Conservation (phyloP, 2,329 filamentous ascomycete genomes). For the Neonectria ditissima region DNA sequence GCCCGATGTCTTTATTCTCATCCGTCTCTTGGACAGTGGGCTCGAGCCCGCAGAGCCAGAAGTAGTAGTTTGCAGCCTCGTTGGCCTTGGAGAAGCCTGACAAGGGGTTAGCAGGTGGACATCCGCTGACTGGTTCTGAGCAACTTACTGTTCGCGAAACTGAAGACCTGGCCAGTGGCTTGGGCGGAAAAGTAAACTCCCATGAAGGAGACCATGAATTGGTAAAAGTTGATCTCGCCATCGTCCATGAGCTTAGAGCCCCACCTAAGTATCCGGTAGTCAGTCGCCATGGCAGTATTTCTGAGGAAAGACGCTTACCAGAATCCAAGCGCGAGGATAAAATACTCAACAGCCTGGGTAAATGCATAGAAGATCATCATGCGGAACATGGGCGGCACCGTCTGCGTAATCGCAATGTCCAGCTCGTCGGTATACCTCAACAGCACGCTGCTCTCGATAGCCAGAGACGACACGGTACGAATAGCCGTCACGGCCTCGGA, state of each 20-base stretch:
- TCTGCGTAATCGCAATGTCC: conserved; percentile 40
- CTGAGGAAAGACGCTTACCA: conserved; percentile 40
- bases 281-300: background rate
- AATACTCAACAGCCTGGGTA: conserved; percentile 50
- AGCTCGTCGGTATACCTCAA: conserved; percentile 45
- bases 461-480: conserved; percentile 54
- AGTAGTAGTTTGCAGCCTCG: conserved; percentile 61
- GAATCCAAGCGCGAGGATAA: conserved; percentile 53
- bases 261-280: conserved; percentile 35
- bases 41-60: conserved; percentile 52
- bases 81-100: conserved; percentile 61
- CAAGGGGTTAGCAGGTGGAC: background rate
- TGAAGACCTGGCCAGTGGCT: conserved; percentile 52
- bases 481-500: conserved; percentile 55
- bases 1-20: conserved; percentile 7
- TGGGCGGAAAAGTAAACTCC: conserved; percentile 58
- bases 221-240: conserved; percentile 63
- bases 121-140: rapidly evolving
- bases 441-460: conserved; percentile 51
- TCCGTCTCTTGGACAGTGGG: conserved; percentile 21
- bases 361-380: conserved; percentile 51
- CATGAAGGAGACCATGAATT: conserved; percentile 62
- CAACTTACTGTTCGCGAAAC: conserved; percentile 57
- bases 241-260: conserved; percentile 50
- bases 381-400: conserved; percentile 41